A percentile compares a stretch with the other conserved stretches of the same genome.
Evolutionary conservation across 2,329 filamentous ascomycete genomes (phyloP).

Genomic region (Ceratocystis papillata): DNA sequence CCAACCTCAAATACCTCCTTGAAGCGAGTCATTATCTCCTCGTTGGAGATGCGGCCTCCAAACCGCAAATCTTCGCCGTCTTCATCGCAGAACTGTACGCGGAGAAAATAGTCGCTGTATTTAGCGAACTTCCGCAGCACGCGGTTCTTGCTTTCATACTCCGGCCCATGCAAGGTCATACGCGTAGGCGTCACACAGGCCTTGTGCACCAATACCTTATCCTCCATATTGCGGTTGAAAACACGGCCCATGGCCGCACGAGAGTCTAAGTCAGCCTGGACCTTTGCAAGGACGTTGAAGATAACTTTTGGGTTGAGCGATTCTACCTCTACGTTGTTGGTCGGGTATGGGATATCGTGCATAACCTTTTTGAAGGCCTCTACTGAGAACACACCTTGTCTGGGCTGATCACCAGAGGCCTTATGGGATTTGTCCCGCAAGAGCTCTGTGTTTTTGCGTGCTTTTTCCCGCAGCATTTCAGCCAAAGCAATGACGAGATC

Average conservation of each 20-base stretch:
- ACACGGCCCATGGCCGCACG: constrained; percentile 24
- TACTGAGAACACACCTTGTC: constrained; percentile 37
- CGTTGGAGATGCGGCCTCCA: constrained; percentile 32
- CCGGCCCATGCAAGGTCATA: constrained; percentile 48
- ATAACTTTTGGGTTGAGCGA: constrained; percentile 36
- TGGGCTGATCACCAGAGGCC: not conserved
- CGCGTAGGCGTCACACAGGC: constrained; percentile 50
- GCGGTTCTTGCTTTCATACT: constrained; percentile 57
- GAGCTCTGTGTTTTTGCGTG: constrained; percentile 26
- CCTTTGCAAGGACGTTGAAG: constrained; percentile 32
- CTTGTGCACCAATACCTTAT: constrained; percentile 20
- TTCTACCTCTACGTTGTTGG: constrained; percentile 39
- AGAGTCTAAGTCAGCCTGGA: constrained; percentile 34
- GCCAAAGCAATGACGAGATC: constrained; percentile 40
- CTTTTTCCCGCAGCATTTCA: constrained; percentile 32
- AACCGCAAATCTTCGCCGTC: constrained; percentile 53
- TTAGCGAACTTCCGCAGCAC: constrained; percentile 55
- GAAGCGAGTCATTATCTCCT: constrained; percentile 49
- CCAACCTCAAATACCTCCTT: constrained; percentile 46
- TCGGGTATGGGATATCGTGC: constrained; percentile 43
- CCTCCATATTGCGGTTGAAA: constrained; percentile 25
- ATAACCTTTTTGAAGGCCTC: constrained; percentile 45
- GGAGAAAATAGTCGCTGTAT: constrained; percentile 52
- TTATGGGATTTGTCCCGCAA: not conserved
- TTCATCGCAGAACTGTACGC: constrained; percentile 66